Conservation (phyloP, 2,329 filamentous ascomycete species). For the Colletotrichum spinosum region DNA sequence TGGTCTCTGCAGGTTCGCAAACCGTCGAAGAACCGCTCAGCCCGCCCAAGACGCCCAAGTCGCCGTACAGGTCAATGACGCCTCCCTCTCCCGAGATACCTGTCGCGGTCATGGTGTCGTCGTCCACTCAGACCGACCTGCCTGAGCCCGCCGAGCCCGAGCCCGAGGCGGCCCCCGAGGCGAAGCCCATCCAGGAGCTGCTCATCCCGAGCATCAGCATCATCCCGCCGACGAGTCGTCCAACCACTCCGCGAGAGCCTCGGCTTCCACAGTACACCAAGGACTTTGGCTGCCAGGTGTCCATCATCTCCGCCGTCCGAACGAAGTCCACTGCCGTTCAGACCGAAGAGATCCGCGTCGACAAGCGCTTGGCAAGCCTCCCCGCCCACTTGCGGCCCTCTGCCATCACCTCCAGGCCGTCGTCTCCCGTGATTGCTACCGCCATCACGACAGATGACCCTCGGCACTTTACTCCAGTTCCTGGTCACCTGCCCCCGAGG, state of each 20-base stretch:
- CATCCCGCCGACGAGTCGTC: slow-evolving; percentile 86
- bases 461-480: slow-evolving; percentile 62
- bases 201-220: slow-evolving; percentile 89
- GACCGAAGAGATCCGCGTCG: slow-evolving; percentile 91
- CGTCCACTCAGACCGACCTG: slow-evolving; percentile 71
- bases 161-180: slow-evolving; percentile 33
- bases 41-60: slow-evolving; percentile 73
- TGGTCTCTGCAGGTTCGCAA: slow-evolving; percentile 75
- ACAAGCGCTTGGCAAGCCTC: slow-evolving; percentile 79
- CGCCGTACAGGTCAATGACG: slow-evolving; percentile 54
- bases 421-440: slow-evolving; percentile 60
- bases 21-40: slow-evolving; percentile 72
- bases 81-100: slow-evolving; percentile 53
- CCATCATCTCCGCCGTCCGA: slow-evolving; percentile 60
- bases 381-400: slow-evolving; percentile 85
- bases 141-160: slow-evolving; percentile 35
- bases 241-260: slow-evolving; percentile 80
- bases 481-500: slow-evolving; percentile 66
- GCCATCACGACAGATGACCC: slow-evolving; percentile 48
- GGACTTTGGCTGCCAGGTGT: slow-evolving; percentile 85
- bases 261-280: slow-evolving; percentile 85
- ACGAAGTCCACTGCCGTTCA: slow-evolving; percentile 73
- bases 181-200: slow-evolving; percentile 48
- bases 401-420: slow-evolving; percentile 72
- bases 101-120: slow-evolving; percentile 59